Percentiles rank a stretch among this genome's conserved stretches.
Evolutionary conservation across 176 grass and related monocot species (phyloP).

Genomic region (Avena insularis): DNA sequence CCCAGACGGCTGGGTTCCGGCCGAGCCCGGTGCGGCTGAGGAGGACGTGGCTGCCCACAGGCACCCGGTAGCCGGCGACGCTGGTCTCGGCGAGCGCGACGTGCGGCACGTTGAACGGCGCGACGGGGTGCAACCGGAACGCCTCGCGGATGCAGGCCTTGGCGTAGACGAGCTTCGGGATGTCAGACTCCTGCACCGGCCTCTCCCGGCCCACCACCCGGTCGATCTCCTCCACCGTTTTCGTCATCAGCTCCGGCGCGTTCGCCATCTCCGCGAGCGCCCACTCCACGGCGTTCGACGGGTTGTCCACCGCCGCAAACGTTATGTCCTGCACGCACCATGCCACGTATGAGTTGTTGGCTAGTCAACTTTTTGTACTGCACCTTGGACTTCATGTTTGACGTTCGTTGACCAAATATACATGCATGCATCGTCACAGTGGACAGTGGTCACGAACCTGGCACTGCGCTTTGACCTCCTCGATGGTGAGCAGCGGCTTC

Average conservation of each 20-base stretch:
- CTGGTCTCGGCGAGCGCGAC: slow-evolving; percentile 20
- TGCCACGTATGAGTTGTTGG: too few relatives aligned
- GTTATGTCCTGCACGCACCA: slow-evolving; percentile 11
- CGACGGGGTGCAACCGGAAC: slow-evolving; percentile 39
- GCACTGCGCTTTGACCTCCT: slow-evolving; percentile 42
- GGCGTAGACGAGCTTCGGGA: slow-evolving; percentile 25
- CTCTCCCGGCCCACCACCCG: too few relatives aligned
- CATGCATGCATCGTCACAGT: too few relatives aligned
- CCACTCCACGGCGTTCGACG: slow-evolving; percentile 43
- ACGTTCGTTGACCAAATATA: too few relatives aligned
- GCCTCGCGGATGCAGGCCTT: slow-evolving; percentile 43
- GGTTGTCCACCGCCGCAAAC: slow-evolving; percentile 29
- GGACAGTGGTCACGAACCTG: neutral
- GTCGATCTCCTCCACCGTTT: slow-evolving; percentile 31
- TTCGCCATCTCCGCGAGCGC: slow-evolving; percentile 18
- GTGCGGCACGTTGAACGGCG: slow-evolving; percentile 42
- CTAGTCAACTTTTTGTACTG: too few relatives aligned
- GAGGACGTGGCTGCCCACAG: slow-evolving; percentile 35
- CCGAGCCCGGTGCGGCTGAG: slow-evolving; percentile 31
- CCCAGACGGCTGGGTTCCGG: slow-evolving; percentile 33
- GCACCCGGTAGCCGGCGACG: slow-evolving; percentile 44
- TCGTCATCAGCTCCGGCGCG: slow-evolving; percentile 16
- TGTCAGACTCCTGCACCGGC: slow-evolving; percentile 27
- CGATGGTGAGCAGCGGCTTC: neutral
- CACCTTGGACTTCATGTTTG: too few relatives aligned